Evolutionary conservation across 441 rosid species (phyloP).

Genomic region (Populus hybrid): DNA sequence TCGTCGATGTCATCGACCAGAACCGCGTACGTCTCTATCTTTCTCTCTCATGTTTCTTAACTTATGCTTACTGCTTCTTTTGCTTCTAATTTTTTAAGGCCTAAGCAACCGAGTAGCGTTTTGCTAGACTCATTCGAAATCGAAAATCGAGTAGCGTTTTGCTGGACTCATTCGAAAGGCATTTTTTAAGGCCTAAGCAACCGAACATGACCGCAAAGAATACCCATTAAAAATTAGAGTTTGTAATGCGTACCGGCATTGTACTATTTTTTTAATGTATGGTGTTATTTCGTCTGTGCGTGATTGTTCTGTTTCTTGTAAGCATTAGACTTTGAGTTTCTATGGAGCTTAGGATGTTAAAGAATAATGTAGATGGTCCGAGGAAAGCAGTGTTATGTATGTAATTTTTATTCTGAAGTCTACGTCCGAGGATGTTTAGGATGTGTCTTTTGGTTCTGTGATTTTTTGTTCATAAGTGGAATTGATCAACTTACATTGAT

Average conservation of each 20-base stretch:
- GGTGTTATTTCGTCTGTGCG: background rate
- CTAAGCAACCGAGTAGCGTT: too few relatives aligned
- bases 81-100: background rate
- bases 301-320: background rate
- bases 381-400: background rate
- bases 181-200: background rate
- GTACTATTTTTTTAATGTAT: too few relatives aligned
- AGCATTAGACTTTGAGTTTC: background rate
- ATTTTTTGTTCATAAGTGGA: background rate
- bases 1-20: constrained; percentile 85
- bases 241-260: background rate
- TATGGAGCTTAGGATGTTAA: background rate
- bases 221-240: background rate
- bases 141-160: too few relatives aligned
- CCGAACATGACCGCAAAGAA: background rate
- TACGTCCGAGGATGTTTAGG: background rate
- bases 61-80: background rate
- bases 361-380: background rate
- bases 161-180: background rate
- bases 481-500: background rate
- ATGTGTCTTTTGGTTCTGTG: background rate
- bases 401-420: background rate
- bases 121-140: background rate
- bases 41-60: too few relatives aligned
- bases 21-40: constrained; percentile 48